phyloP scores from a whole-genome alignment of 768 basidiomycete genomes.

The Suillus bovinus region DNA sequence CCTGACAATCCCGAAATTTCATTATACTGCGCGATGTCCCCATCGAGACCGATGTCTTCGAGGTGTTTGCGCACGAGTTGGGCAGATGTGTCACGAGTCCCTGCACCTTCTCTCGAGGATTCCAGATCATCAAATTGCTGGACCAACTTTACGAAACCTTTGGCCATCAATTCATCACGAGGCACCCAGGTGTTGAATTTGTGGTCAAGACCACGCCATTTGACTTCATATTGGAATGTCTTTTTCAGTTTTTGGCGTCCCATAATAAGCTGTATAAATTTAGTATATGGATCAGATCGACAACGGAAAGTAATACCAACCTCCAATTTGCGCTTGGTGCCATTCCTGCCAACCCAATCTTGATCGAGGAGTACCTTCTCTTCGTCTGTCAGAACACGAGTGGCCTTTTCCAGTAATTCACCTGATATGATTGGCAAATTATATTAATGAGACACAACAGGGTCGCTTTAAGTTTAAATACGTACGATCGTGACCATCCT shows the following conservation, averaged over 20 bases:
- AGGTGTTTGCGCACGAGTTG: conserved; percentile 87
- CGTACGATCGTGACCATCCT: conserved; percentile 95
- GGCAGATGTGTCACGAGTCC: conserved; percentile 80
- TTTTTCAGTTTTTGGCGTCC: conserved; percentile 98
- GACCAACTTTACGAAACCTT: conserved; percentile 87
- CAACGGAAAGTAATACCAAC: conserved; percentile 37
- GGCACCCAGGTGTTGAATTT: conserved; percentile 90
- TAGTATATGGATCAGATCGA: conserved; percentile 14
- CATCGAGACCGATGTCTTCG: conserved; percentile 94
- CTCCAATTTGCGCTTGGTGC: conserved; percentile 89
- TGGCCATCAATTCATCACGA: conserved; percentile 80
- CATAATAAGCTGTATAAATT: conserved; percentile 63
- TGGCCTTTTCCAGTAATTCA: conserved; percentile 88
- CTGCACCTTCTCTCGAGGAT: conserved; percentile 93
- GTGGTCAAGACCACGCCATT: conserved; percentile 83
- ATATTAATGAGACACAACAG: conserved; percentile 11
- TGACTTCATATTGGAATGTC: conserved; percentile 90
- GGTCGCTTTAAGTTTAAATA: conserved; percentile 21
- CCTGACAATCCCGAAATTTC: conserved; percentile 94
- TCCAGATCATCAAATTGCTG: conserved; percentile 97
- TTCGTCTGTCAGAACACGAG: conserved; percentile 86
- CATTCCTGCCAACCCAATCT: conserved; percentile 91
- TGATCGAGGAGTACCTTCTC: conserved; percentile 77
- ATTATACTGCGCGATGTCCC: conserved; percentile 97
- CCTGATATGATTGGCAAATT: conserved; percentile 42